Conservation (phyloP, 2,329 filamentous ascomycete genomes). For the Beauveria asiatica region DNA sequence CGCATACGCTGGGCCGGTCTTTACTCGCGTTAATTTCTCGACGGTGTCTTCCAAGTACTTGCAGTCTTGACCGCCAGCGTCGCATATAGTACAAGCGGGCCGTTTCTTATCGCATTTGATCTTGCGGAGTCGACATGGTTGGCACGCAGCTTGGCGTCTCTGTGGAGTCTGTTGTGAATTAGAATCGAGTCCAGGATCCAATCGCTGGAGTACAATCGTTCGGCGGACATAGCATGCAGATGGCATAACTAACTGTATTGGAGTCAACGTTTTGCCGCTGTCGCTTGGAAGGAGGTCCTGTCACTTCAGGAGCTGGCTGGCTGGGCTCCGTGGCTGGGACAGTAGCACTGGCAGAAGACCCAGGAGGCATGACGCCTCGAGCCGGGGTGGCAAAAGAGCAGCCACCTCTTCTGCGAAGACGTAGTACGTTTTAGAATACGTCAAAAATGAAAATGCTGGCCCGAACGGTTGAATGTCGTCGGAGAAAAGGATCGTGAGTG, state of each 20-base stretch:
- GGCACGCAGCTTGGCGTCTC: slow-evolving; percentile 15
- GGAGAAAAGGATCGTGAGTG: not conserved
- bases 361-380: not conserved
- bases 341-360: not conserved
- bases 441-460: not conserved
- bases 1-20: not conserved
- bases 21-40: slow-evolving; percentile 15
- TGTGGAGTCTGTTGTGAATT: slow-evolving; percentile 4
- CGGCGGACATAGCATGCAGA: too few relatives aligned
- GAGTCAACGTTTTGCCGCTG: not conserved
- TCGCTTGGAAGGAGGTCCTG: not conserved
- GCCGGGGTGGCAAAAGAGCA: not conserved
- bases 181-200: not conserved
- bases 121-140: slow-evolving; percentile 15
- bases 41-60: slow-evolving; percentile 13
- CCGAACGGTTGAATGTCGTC: not conserved
- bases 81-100: slow-evolving; percentile 14
- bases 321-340: not conserved
- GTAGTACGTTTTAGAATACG: not conserved
- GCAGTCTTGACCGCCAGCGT: slow-evolving; percentile 13
- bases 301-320: not conserved
- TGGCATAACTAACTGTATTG: not conserved
- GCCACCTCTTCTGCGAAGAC: not conserved
- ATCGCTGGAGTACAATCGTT: not conserved
- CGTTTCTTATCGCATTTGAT: slow-evolving; percentile 17